Evolutionary conservation across 805 yeast species (phyloP).

Genomic region (Kuraishia piskuri): DNA sequence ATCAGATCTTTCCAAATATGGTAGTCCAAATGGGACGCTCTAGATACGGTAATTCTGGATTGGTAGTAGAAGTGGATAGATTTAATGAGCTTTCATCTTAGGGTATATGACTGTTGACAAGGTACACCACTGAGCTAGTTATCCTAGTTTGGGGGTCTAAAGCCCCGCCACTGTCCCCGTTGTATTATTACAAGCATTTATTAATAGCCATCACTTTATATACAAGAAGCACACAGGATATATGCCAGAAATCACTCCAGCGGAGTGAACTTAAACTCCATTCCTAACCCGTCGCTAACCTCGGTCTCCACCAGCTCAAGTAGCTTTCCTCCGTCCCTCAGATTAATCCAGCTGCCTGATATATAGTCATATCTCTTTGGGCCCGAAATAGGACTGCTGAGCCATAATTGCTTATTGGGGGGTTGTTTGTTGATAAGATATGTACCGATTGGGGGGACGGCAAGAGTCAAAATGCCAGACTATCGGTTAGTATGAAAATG

Average conservation of each 20-base stretch:
- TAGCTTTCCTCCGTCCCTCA: constrained; percentile 51
- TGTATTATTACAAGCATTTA: neutral
- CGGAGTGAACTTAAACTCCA: constrained; percentile 6
- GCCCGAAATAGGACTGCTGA: constrained; percentile 87
- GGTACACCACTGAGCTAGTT: too few species aligned
- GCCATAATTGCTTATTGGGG: constrained; percentile 95
- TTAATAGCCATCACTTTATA: neutral
- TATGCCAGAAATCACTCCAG: neutral
- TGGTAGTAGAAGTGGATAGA: too few species aligned
- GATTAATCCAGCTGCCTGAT: constrained; percentile 68
- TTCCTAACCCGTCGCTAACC: constrained; percentile 24
- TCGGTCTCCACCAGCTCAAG: constrained; percentile 44
- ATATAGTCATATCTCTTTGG: constrained; percentile 80
- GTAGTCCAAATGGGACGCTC: too few species aligned
- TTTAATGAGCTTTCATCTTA: too few species aligned
- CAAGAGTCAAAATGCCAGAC: constrained; percentile 73
- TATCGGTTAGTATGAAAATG: constrained; percentile 5
- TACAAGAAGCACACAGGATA: neutral
- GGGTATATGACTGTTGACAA: too few species aligned
- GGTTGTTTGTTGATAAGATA: constrained; percentile 96
- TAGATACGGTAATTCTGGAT: too few species aligned
- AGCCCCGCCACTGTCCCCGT: too few species aligned
- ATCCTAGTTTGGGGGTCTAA: too few species aligned
- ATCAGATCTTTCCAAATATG: too few species aligned
- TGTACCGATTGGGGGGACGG: constrained; percentile 63